Percentiles rank a stretch among this genome's conserved stretches.
Evolutionary conservation across 345 rosid genomes (phyloP).

Genomic region (Lepidium aucheri): DNA sequence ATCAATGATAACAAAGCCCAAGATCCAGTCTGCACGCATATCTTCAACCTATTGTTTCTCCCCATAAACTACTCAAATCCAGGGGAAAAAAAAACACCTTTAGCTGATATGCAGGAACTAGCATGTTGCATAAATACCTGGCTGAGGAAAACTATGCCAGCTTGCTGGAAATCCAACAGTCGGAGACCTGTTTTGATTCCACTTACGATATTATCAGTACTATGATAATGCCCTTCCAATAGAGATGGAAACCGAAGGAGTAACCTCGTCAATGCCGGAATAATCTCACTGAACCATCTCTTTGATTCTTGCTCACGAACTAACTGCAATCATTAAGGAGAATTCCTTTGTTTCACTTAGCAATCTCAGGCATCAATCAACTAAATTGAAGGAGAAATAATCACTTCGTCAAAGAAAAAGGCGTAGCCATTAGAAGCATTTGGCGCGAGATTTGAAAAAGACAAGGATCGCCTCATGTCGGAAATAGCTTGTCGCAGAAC

Average conservation of each 20-base stretch:
- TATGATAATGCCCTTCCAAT: conserved; percentile 55
- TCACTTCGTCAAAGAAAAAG: conserved; percentile 64
- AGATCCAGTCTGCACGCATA: neutral
- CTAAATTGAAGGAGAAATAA: neutral
- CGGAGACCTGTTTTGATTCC: conserved; percentile 47
- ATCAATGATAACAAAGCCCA: neutral
- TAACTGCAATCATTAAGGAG: conserved; percentile 32
- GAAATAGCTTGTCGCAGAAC: conserved; percentile 44
- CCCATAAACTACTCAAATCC: neutral
- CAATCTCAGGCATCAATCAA: too few relatives aligned
- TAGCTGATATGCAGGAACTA: neutral
- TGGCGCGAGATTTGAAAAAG: conserved; percentile 36
- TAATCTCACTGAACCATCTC: conserved; percentile 57
- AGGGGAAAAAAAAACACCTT: neutral
- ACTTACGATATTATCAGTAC: conserved; percentile 30
- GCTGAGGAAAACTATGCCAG: conserved; percentile 68
- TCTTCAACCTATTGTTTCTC: neutral
- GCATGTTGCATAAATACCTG: conserved; percentile 40
- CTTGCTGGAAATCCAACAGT: conserved; percentile 49
- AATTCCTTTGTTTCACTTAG: too few relatives aligned
- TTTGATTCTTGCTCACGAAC: conserved; percentile 36
- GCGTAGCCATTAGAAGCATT: conserved; percentile 47
- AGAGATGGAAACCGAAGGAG: conserved; percentile 57
- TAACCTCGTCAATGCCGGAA: conserved; percentile 60
- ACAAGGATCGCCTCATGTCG: conserved; percentile 44